Evolutionary conservation across 1,284 basidiomycete genomes (phyloP), one percentile per base, ranked within the genome.

Genomic region (Coniophora puteana): DNA sequence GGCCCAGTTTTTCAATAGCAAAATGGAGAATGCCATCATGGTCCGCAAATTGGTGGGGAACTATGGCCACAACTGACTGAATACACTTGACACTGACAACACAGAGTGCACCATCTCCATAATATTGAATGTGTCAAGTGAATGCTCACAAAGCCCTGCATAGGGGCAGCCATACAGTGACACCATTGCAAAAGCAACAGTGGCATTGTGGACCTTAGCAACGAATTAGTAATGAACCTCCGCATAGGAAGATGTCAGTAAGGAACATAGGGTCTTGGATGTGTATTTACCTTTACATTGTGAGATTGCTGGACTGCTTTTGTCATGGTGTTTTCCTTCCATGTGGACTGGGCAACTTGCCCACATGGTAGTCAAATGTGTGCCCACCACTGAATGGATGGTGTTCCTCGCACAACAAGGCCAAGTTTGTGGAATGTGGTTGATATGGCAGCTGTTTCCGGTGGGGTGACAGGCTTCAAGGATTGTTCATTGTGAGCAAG

Each of bases 261-360:
- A n/a, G n/a, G n/a, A n/a, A n/a, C n/a, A n/a, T n/a, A n/a, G n/a
- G n/a, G n/a, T n/a, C n/a, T n/a, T n/a, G n/a, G n/a, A n/a, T n/a
- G n/a, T n/a, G n/a, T n/a, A n/a, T n/a, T n/a, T n/a, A n/a, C n/a
- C n/a, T n/a, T n/a, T n/a, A n/a, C n/a, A n/a, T n/a, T n/a, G n/a
- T n/a, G n/a, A n/a, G n/a, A n/a, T n/a, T n/a, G n/a, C n/a, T n/a
- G n/a, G n/a, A n/a, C n/a, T n/a, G n/a, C n/a, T n/a, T n/a, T n/a
- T n/a, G n/a, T n/a, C n/a, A n/a, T n/a, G n/a, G n/a, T n/a, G n/a
- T 7, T 22, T 36, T 62, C 61, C 26, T 48, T 52, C 57, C 58
- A 62, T 3, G 20, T 10, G 1, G 51, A 52, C 0, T 57, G 46
- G 2, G 54, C 57, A 27, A 56, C 50, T 26, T 63, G 60, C 1